Evolutionary conservation across 148 eudicot genomes (phyloP), one percentile per base, ranked within the genome.

Genomic region (Camellia granthamiana): DNA sequence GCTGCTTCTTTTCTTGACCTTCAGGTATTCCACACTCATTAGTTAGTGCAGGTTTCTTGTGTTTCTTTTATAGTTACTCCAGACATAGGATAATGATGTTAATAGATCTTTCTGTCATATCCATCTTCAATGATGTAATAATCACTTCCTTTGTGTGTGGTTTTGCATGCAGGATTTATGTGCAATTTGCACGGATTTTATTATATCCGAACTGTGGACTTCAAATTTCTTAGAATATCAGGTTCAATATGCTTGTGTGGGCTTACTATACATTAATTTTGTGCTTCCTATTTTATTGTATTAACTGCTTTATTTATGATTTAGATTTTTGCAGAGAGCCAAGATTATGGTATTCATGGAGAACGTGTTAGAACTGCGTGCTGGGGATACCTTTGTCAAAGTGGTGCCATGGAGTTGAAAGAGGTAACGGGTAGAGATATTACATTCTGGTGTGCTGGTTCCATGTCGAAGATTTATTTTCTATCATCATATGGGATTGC

Each of bases 1-100:
- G 99, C 97, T 73, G 98, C 99, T 65, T 97, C 99, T 61, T 97
- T 97, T 85, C 98, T 97, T 84, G 99, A 97, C 89, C 98, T 97
- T 84, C 97, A 97, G 99, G 99, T 97, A 88, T 72, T 18, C 30
- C 68, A 61, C 61, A 56, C 63, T 67, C 46, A 65, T 30, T 69
- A 47, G 46, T 49, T 51, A 55, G 10, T 64, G 60, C 51, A 12
- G 12, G 58, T 75, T 65, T 75, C 30, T 68, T 46, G 49, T 73
- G 62, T n/a, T 62, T 49, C 77, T 49, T 60, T 54, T 60, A 54
- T 46, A 18, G 51, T 66, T 66, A 16, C 58, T 61, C 9, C 18
- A 76, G 41, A 21, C 55, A 18, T 62, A 69, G 23, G 69, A 59
- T 43, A n/a, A 42, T 21, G 71, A 73, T 38, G 12, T 5, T 77